Evolutionary conservation across 164 flowering plant species (phyloP).

Genomic region (Akebia trifoliata): DNA sequence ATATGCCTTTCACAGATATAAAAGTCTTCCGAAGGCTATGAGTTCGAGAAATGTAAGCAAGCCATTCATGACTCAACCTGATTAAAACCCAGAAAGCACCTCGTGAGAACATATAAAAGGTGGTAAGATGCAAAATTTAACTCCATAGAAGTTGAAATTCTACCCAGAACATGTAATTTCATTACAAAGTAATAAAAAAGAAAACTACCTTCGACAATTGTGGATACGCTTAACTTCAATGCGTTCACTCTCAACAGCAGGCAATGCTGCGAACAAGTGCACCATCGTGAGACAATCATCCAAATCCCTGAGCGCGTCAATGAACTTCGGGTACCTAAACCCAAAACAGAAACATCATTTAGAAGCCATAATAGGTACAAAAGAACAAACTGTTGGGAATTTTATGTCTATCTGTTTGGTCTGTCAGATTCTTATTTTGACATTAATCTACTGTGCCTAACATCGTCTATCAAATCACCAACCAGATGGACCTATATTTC

Average conservation of each 20-base stretch:
- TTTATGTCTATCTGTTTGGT: too few species aligned
- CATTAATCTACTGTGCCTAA: too few species aligned
- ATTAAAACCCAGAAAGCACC: not conserved
- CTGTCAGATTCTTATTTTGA: too few species aligned
- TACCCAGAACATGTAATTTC: not conserved
- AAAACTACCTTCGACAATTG: constrained; percentile 67
- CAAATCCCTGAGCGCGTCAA: constrained; percentile 91
- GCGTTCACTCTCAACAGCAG: constrained; percentile 63
- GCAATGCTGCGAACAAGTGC: constrained; percentile 86
- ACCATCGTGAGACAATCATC: constrained; percentile 94
- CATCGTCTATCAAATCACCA: too few species aligned
- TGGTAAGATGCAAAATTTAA: too few species aligned
- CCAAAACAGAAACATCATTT: constrained; percentile 7
- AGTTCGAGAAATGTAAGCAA: constrained; percentile 81
- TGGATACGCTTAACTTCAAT: constrained; percentile 63
- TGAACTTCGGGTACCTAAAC: constrained; percentile 68
- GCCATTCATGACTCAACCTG: constrained; percentile 98
- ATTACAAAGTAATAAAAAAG: not conserved
- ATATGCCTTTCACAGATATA: constrained; percentile 89
- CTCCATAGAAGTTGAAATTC: not conserved
- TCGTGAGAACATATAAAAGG: not conserved
- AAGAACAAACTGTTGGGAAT: not conserved
- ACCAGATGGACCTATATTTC: too few species aligned
- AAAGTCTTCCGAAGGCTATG: constrained; percentile 79
- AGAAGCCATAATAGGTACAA: not conserved